Base-by-base conservation (phyloP, 345 rosid genomes). In the Eucalyptus camaldulensis region DNA sequence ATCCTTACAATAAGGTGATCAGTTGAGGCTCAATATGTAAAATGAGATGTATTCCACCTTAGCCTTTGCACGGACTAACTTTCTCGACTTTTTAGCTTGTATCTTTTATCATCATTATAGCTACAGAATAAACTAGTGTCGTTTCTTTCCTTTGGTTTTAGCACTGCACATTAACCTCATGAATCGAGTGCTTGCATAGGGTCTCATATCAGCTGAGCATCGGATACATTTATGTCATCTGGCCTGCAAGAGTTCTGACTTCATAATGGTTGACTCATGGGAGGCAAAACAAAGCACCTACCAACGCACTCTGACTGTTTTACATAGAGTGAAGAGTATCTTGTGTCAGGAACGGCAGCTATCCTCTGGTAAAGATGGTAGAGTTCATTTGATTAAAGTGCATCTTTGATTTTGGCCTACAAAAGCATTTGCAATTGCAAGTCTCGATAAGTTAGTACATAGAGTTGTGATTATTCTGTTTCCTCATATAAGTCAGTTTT, bases 211-310 rank as follows among this genome's bases (percentile, higher is more conserved):
- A 60, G 97, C 97, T 87, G 94, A 93, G 49, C 97, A 98, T 92
- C 97, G 96, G 33, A 50, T 94, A 65, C 85, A 49, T 87, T 92
- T 98, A 96, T 98, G 99, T 91, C 90, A 92, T 62, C 92, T 95
- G 80, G 95, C 99, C 51, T 95, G 98, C 88, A 91, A 92, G 90
- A 95, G 95, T 93, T 97, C 99, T 51, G 94, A 95, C 72, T 95
- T 96, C 88, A 86, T 98, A 87, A 98, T 96, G 99, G 98, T 97
- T 86, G 98, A 96, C 94, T 94, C 97, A 6, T 97, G 99, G 99
- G 98, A 96, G 98, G 98, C 96, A 90, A 94, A 92, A 65, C 99
- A 98, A 93, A 92, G 89, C 91, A 85, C 92, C 92, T 96, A 54
- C 92, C 99, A 96, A 90, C 95, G 95, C 81, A 92, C 94, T 91